These are phyloP conservation scores for Cladosporium halotolerans DNA, from an alignment of 2,329 filamentous ascomycete genomes.

Conservation along the genomic window DNA sequence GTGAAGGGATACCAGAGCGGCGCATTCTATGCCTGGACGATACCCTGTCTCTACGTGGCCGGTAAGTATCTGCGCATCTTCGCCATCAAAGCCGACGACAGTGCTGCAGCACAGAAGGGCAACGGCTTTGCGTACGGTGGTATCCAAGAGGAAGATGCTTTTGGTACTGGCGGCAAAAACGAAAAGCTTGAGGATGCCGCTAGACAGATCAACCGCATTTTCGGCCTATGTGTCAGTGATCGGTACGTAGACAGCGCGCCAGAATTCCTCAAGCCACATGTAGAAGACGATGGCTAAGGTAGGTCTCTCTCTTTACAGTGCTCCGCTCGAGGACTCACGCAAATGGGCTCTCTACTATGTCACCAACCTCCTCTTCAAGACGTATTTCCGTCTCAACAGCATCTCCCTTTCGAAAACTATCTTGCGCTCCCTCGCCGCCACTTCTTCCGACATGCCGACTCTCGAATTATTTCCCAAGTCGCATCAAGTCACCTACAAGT, in stretches of 20 bases:
- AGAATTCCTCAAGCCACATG: constrained; percentile 3
- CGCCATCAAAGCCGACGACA: constrained; percentile 83
- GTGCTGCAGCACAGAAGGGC: constrained; percentile 46
- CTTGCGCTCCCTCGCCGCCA: constrained; percentile 73
- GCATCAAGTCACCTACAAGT: constrained; percentile 92
- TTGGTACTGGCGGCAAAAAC: constrained; percentile 68
- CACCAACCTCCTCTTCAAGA: constrained; percentile 94
- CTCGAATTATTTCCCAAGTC: constrained; percentile 77
- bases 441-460: constrained; percentile 70
- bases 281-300: constrained; percentile 19
- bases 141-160: constrained; percentile 81
- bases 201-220: constrained; percentile 83
- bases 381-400: constrained; percentile 84
- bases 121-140: constrained; percentile 29
- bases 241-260: constrained; percentile 51
- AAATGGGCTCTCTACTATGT: constrained; percentile 98
- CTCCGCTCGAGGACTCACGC: constrained; percentile 76
- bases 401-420: constrained; percentile 87
- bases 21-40: constrained; percentile 80
- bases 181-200: constrained; percentile 87
- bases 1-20: constrained; percentile 73
- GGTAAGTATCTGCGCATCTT: constrained; percentile 83
- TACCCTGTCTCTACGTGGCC: constrained; percentile 81
- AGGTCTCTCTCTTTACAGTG: constrained; percentile 44
- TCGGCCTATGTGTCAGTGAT: constrained; percentile 82